phyloP scores from a whole-genome alignment of 139 green algal genomes.

The Astrephomene gubernaculifera region DNA sequence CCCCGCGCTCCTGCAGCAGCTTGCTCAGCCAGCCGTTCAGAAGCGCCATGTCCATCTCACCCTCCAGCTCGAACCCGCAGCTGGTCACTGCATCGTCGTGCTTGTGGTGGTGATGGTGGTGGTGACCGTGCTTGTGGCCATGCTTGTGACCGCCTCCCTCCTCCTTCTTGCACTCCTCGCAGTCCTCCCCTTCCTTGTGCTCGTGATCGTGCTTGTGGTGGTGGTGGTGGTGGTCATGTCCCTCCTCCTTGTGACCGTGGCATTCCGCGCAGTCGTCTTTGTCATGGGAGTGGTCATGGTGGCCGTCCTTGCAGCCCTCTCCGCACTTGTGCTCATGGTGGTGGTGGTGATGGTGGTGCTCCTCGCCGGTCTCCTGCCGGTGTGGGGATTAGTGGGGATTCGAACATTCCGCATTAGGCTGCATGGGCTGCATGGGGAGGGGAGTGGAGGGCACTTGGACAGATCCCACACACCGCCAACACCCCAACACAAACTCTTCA shows the following conservation, averaged over 20 bases:
- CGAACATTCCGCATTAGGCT: too few species aligned
- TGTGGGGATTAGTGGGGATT: not conserved
- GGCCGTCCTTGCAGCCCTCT: conserved; percentile 9
- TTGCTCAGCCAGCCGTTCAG: conserved; percentile 82
- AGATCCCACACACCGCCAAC: too few species aligned
- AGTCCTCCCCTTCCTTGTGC: not conserved
- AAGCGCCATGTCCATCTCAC: conserved; percentile 70
- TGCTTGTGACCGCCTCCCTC: conserved; percentile 25
- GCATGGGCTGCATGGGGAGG: too few species aligned
- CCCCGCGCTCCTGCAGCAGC: conserved; percentile 76
- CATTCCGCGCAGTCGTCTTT: conserved; percentile 34
- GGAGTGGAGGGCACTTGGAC: too few species aligned
- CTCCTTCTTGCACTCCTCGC: not conserved
- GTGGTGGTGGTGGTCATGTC: conserved; percentile 23
- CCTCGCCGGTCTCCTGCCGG: conserved; percentile 24
- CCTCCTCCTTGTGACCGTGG: conserved; percentile 5
- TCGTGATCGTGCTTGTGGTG: conserved; percentile 10
- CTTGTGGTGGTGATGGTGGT: conserved; percentile 53
- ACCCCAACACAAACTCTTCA: too few species aligned
- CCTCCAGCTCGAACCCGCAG: conserved; percentile 71
- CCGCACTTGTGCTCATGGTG: conserved; percentile 36
- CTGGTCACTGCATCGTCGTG: conserved; percentile 76
- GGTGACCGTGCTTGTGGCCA: conserved; percentile 70
- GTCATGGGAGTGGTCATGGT: not conserved
- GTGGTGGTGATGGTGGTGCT: conserved; percentile 44